Evolutionary conservation across 176 grass and related monocot genomes (phyloP).

Genomic region (Alloteropsis semialata): DNA sequence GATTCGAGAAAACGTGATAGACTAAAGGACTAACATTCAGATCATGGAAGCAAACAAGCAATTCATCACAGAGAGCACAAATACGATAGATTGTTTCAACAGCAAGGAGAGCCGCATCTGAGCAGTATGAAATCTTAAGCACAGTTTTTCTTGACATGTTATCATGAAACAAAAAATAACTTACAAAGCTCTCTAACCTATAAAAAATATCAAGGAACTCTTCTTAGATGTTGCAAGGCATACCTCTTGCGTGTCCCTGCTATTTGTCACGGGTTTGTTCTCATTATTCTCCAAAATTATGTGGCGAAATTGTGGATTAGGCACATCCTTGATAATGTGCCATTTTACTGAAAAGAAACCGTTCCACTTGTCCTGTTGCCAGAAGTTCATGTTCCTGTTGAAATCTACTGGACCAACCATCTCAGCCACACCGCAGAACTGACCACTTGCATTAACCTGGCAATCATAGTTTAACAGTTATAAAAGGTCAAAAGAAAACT

Average conservation of each 20-base stretch:
- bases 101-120: not conserved
- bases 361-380: constrained; percentile 91
- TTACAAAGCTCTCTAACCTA: not conserved
- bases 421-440: constrained; percentile 94
- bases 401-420: constrained; percentile 89
- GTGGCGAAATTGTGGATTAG: constrained; percentile 71
- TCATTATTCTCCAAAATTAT: constrained; percentile 85
- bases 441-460: constrained; percentile 93
- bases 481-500: constrained; percentile 3
- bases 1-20: constrained; percentile 4
- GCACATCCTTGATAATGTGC: constrained; percentile 86
- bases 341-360: constrained; percentile 86
- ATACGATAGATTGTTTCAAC: not conserved
- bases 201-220: not conserved
- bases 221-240: constrained; percentile 20
- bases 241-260: constrained; percentile 91
- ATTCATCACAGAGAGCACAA: not conserved
- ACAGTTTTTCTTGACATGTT: constrained; percentile 3
- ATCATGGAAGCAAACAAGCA: constrained; percentile 8
- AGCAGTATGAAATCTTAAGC: constrained; percentile 2
- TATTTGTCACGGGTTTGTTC: constrained; percentile 90
- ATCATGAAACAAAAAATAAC: constrained; percentile 8
- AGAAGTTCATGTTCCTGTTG: constrained; percentile 83
- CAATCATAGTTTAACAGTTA: constrained; percentile 12
- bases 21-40: not conserved